These are phyloP conservation scores for Carex arenaria DNA, from an alignment of 202 grass and related monocot genomes.

Conservation along the genomic window DNA sequence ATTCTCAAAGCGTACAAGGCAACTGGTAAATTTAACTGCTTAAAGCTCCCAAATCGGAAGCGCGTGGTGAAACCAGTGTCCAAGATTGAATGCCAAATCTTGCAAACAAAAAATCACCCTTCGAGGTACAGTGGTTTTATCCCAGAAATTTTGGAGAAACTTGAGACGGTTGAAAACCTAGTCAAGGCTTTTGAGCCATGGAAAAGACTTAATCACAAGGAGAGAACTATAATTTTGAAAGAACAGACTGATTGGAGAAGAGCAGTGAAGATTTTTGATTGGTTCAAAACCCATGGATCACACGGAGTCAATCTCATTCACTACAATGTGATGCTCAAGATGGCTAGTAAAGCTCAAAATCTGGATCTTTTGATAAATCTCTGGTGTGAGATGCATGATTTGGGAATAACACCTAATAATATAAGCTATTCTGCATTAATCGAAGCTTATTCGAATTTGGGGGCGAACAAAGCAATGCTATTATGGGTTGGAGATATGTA, in stretches of 20 bases:
- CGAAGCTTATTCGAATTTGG: slow-evolving; percentile 59
- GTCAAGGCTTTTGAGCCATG: slow-evolving; percentile 64
- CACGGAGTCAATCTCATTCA: slow-evolving; percentile 76
- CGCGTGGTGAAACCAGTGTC: not conserved
- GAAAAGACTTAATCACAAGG: slow-evolving; percentile 50
- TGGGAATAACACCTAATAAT: slow-evolving; percentile 44
- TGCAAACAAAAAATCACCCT: not conserved
- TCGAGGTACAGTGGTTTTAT: slow-evolving; percentile 54
- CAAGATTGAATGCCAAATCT: slow-evolving; percentile 2
- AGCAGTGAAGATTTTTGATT: slow-evolving; percentile 60
- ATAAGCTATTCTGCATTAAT: slow-evolving; percentile 68
- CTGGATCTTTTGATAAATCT: slow-evolving; percentile 53
- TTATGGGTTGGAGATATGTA: slow-evolving; percentile 76
- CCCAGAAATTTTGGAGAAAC: slow-evolving; percentile 48
- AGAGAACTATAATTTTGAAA: slow-evolving; percentile 81
- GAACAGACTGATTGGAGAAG: slow-evolving; percentile 82
- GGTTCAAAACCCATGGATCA: slow-evolving; percentile 38
- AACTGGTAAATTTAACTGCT: slow-evolving; percentile 41
- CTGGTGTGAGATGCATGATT: slow-evolving; percentile 65
- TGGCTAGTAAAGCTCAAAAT: slow-evolving; percentile 38
- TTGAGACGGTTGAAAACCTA: slow-evolving; percentile 40
- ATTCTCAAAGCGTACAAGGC: slow-evolving; percentile 72
- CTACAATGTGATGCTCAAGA: slow-evolving; percentile 67
- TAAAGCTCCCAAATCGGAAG: slow-evolving; percentile 14
- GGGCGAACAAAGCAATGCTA: slow-evolving; percentile 27